A percentile compares a stretch with the other conserved stretches of the same genome.
Evolutionary conservation across 352 stramenopile species (phyloP).

Genomic region (Aphanomyces cochlioides): DNA sequence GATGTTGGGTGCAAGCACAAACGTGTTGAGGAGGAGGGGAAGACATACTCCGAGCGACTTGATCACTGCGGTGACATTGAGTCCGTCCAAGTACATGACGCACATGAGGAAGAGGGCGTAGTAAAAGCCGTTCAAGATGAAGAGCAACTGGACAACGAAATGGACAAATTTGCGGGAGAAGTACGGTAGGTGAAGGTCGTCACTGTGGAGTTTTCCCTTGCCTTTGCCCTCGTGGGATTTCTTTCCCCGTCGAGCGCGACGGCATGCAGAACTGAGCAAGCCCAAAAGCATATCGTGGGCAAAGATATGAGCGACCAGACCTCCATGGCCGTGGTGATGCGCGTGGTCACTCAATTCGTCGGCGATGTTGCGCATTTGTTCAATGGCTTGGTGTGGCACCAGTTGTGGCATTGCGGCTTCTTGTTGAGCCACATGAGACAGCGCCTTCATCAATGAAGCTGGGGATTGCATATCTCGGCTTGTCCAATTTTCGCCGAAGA

Average conservation of each 20-base stretch:
- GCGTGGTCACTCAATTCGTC: conserved; percentile 10
- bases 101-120: conserved; percentile 58
- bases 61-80: conserved; percentile 31
- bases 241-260: background rate
- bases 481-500: background rate
- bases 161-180: conserved; percentile 68
- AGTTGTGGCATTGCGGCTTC: background rate
- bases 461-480: background rate
- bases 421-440: background rate
- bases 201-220: conserved; percentile 11
- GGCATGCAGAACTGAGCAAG: background rate
- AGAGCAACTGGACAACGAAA: conserved; percentile 50
- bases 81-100: conserved; percentile 47
- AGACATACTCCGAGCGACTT: conserved; percentile 34
- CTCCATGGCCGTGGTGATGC: background rate
- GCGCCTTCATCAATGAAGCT: background rate
- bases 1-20: conserved; percentile 57
- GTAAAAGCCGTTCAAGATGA: conserved; percentile 76
- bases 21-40: conserved; percentile 52
- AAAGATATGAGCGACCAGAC: background rate
- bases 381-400: background rate
- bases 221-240: background rate
- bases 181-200: conserved; percentile 37
- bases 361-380: conserved; percentile 5
- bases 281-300: conserved; percentile 22